Percentiles rank a stretch among this genome's conserved stretches.
phyloP scores from a whole-genome alignment of 257 asterid species.

The Schizonepeta tenuifolia region DNA sequence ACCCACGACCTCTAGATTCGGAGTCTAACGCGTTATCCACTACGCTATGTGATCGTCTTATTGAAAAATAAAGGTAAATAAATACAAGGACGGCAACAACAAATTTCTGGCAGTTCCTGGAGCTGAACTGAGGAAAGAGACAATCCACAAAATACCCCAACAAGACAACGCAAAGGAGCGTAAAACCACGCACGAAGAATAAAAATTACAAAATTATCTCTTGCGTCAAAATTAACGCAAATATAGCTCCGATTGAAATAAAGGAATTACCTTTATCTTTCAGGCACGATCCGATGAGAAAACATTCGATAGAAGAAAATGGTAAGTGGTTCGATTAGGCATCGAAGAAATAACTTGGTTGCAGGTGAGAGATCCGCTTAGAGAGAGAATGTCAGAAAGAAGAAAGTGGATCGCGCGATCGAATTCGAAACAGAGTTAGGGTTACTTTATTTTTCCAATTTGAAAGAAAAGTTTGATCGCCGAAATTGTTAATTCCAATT shows the following conservation, averaged over 20 bases:
- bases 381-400: neutral
- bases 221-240: neutral
- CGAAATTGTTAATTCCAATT: neutral
- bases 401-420: too few species aligned
- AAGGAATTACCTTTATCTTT: slow-evolving; percentile 13
- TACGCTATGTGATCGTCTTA: slow-evolving; percentile 77
- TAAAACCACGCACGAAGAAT: neutral
- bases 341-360: neutral
- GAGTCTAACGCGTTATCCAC: slow-evolving; percentile 99
- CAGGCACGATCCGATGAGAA: neutral
- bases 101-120: slow-evolving; percentile 14
- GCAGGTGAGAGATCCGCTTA: neutral
- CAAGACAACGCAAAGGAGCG: neutral
- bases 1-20: slow-evolving; percentile 99
- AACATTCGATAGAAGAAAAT: too few species aligned
- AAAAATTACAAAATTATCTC: too few species aligned
- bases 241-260: neutral
- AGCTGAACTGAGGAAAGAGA: neutral
- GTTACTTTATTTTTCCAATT: neutral
- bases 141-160: neutral
- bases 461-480: neutral
- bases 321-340: neutral
- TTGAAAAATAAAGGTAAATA: neutral
- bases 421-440: neutral
- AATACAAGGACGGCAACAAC: neutral